These are phyloP conservation scores for Dipteronia sinensis DNA, from an alignment of 345 rosid species.

Conservation along the genomic window DNA sequence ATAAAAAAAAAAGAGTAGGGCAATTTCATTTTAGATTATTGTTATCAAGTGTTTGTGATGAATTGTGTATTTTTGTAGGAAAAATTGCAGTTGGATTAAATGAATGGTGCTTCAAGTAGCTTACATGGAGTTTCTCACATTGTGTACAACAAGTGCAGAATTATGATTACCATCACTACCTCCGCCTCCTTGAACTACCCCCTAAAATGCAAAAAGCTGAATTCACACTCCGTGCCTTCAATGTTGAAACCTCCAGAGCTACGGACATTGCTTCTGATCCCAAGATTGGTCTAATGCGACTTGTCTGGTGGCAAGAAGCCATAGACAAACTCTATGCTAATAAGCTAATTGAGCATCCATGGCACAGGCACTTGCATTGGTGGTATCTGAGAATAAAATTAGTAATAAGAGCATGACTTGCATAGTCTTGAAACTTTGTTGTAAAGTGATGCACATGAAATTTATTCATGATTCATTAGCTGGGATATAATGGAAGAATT, in stretches of 20 bases:
- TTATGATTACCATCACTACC: constrained; percentile 96
- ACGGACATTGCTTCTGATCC: constrained; percentile 96
- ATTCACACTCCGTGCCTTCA: constrained; percentile 86
- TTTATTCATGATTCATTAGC: no score
- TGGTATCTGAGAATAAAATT: constrained; percentile 61
- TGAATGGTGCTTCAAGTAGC: constrained; percentile 59
- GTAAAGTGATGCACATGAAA: no score
- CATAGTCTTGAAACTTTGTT: not conserved
- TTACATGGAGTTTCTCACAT: constrained; percentile 69
- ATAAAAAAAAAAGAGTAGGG: not conserved
- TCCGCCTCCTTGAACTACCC: constrained; percentile 93
- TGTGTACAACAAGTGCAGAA: constrained; percentile 87
- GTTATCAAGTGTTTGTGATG: not conserved
- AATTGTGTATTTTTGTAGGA: constrained; percentile 31
- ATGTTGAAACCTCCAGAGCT: constrained; percentile 90
- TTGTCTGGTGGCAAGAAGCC: constrained; percentile 95
- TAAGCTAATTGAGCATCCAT: constrained; percentile 74
- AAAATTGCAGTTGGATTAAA: constrained; percentile 30
- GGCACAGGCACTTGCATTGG: constrained; percentile 77
- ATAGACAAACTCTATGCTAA: constrained; percentile 76
- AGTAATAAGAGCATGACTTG: constrained; percentile 25
- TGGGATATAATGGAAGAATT: no score
- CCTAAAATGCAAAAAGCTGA: constrained; percentile 76
- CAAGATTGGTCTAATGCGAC: constrained; percentile 83
- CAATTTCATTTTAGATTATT: not conserved